Base-by-base conservation (phyloP, 257 asterid species). In the Solanum chilense region DNA sequence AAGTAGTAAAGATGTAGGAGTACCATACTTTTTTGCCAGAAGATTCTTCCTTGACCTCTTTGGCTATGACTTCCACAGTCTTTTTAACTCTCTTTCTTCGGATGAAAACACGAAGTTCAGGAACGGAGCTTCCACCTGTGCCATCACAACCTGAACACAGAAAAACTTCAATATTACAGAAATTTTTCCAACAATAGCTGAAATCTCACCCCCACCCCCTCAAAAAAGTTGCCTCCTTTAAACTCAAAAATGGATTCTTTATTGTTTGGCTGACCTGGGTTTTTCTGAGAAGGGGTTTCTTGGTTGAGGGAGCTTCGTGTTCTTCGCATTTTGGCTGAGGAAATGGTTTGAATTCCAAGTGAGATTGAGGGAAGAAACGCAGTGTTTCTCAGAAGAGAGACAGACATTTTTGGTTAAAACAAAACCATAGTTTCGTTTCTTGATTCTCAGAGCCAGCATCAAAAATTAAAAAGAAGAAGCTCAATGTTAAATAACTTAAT, bases 71-170 rank as follows among this genome's bases (percentile, higher is more conserved):
- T 91, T 90, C 89, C 64, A 90, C 80, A 44, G 84, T 42, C 89
- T 91, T 94, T 77, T 86, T 90, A n/a, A 80, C 82, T 88, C 92
- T 89, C 92, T 91, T 96, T 89, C 89, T 95, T 88, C 98, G 89
- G 21, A 93, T 93, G 88, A 73, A 95, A 81, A 92, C 95, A 29
- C 92, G 92, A 88, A 90, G 33, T 60, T 90, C 89, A 86, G 88
- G 81, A 3, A 39, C 89, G 33, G 94, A 70, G 77, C 87, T 92
- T 16, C 87, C 91, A 64, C 83, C 89, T 74, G 83, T 86, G 70
- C 62, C 74, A 45, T 85, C 91, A 39, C 91, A 88, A 58, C 91
- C 97, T 90, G 92, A 86, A 92, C 16, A 47, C 2, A 47, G 47
- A 3, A 52, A 56, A 47, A 9, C 15, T 15, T 25, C 12, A 77